These are phyloP conservation scores for Albifimbria verrucaria DNA, from an alignment of 2,329 filamentous ascomycete genomes.

Conservation along the genomic window DNA sequence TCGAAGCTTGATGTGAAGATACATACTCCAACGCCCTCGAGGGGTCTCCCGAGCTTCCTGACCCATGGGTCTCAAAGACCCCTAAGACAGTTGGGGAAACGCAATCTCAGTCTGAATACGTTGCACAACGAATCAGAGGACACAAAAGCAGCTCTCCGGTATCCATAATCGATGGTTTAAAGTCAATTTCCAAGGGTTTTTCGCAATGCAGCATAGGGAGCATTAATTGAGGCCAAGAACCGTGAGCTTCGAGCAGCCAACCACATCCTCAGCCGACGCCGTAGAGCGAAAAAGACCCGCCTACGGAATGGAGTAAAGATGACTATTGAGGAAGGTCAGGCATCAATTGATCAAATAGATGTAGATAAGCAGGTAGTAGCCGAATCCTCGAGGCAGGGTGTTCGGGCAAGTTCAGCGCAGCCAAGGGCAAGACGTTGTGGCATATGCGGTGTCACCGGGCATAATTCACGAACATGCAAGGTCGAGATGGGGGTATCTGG, in stretches of 20 bases:
- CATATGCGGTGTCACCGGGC: too few species aligned
- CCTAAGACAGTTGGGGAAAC: conserved; percentile 1
- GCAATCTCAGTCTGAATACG: conserved; percentile 5
- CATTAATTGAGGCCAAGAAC: conserved; percentile 1
- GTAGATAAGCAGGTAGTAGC: too few species aligned
- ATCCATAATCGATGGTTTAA: conserved; percentile 2
- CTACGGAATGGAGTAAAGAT: conserved; percentile 6
- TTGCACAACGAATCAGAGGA: conserved; percentile 1
- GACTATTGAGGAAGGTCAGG: not conserved
- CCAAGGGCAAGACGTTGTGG: too few species aligned
- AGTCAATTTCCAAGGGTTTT: not conserved
- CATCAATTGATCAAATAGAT: not conserved
- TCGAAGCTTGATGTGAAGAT: too few species aligned
- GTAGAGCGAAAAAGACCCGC: not conserved
- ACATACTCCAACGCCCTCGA: too few species aligned
- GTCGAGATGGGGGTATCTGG: too few species aligned
- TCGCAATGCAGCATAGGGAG: not conserved
- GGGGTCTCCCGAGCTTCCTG: too few species aligned
- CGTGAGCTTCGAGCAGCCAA: not conserved
- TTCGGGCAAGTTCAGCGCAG: too few species aligned
- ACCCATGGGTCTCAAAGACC: not conserved
- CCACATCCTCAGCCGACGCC: not conserved
- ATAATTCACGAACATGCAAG: too few species aligned
- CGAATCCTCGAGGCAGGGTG: too few species aligned
- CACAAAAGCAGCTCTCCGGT: conserved; percentile 4